Conservation (phyloP, 1,284 basidiomycete genomes). For the Leccinum proliferum region DNA sequence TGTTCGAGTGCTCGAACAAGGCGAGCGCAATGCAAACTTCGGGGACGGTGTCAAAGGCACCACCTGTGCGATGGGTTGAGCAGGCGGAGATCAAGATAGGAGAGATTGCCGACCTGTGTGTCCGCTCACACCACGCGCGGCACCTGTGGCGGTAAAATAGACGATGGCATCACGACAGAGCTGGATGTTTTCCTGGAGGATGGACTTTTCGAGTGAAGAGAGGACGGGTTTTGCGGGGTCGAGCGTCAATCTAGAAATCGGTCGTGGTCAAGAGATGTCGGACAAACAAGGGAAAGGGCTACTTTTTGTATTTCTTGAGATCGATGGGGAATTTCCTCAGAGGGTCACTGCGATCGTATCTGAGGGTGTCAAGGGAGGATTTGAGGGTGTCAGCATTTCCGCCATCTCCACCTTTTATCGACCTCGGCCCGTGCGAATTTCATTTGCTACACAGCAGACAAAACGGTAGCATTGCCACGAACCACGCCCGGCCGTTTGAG, state of each 20-base stretch:
- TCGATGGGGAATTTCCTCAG: constrained; percentile 65
- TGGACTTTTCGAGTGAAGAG: constrained; percentile 50
- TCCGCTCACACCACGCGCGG: constrained; percentile 77
- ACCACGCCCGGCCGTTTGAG: background rate
- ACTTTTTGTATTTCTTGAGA: constrained; percentile 72
- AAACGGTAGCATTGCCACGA: background rate
- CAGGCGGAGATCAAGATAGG: constrained; percentile 1
- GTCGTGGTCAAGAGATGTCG: constrained; percentile 3
- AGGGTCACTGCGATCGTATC: constrained; percentile 21
- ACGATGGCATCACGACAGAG: constrained; percentile 79
- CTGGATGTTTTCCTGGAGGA: constrained; percentile 66
- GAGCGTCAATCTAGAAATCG: constrained; percentile 50
- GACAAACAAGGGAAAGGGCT: constrained; percentile 11
- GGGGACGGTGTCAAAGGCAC: constrained; percentile 81
- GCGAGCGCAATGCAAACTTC: constrained; percentile 73
- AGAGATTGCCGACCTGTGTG: constrained; percentile 54
- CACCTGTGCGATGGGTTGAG: constrained; percentile 40
- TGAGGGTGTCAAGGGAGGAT: no score
- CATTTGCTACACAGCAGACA: background rate
- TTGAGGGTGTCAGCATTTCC: background rate
- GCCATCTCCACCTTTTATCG: constrained; percentile 16
- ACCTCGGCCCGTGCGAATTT: constrained; percentile 23
- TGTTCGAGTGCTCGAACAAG: constrained; percentile 61
- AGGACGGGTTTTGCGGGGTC: constrained; percentile 63
- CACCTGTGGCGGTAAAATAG: constrained; percentile 75